phyloP scores from a whole-genome alignment of 441 rosid species.

The Metrosideros polymorpha region DNA sequence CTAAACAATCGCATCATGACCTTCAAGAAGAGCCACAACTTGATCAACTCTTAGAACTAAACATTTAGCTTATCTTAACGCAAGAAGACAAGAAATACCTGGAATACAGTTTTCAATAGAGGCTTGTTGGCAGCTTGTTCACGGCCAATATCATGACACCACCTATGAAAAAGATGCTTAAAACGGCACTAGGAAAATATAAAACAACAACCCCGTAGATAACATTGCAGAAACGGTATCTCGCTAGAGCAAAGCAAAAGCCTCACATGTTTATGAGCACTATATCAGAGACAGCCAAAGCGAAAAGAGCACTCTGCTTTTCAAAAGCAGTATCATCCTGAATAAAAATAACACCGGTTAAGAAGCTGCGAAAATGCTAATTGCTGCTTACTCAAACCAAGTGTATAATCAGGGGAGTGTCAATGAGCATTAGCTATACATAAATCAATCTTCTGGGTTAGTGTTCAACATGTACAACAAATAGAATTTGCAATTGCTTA shows the following conservation, averaged over 20 bases:
- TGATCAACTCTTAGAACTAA: not conserved
- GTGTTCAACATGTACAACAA: not conserved
- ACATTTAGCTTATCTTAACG: not conserved
- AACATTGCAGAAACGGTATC: not conserved
- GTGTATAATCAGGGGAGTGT: not conserved
- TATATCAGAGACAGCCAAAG: constrained; percentile 97
- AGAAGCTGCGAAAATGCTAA: not conserved
- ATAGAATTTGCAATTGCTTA: not conserved
- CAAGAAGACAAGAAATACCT: constrained; percentile 35
- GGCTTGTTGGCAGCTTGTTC: constrained; percentile 99
- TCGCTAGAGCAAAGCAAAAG: not conserved
- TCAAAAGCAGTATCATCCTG: constrained; percentile 99
- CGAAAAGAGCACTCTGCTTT: constrained; percentile 99
- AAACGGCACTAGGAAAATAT: not conserved
- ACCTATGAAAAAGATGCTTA: constrained; percentile 39
- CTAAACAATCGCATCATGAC: constrained; percentile 99
- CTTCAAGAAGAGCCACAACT: constrained; percentile 28
- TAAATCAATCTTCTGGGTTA: not conserved
- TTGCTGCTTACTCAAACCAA: not conserved
- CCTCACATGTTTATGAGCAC: constrained; percentile 98
- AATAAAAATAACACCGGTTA: constrained; percentile 7
- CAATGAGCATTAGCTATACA: not conserved
- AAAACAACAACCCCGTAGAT: not conserved
- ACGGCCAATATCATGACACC: constrained; percentile 98
- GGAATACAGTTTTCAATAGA: constrained; percentile 94